Conservation (phyloP, 1,139 yeast genomes). For the Blastobotrys persicus region DNA sequence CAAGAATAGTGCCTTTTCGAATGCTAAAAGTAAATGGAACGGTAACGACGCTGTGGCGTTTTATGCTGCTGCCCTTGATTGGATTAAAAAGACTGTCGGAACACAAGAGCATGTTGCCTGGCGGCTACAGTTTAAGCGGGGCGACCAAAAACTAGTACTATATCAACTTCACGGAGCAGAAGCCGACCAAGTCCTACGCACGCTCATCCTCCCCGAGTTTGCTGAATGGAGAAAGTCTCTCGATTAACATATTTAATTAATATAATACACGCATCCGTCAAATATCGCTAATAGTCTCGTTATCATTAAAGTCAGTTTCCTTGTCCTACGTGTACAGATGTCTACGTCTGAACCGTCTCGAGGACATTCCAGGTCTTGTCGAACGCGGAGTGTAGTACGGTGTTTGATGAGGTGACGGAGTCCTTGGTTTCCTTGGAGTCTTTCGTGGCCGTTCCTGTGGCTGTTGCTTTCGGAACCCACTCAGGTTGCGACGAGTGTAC, state of each 20-base stretch:
- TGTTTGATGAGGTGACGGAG: conserved; percentile 14
- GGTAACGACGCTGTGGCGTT: conserved; percentile 79
- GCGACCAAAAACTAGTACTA: conserved; percentile 43
- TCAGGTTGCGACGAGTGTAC: conserved; percentile 13
- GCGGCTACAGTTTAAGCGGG: conserved; percentile 44
- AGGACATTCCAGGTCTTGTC: background rate
- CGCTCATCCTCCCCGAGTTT: conserved; percentile 54
- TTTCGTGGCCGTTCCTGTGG: background rate
- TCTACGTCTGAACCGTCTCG: conserved; percentile 1
- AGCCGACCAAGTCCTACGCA: conserved; percentile 35
- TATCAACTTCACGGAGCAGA: conserved; percentile 38
- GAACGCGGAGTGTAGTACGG: conserved; percentile 9
- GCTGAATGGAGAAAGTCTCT: conserved; percentile 56
- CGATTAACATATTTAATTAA: conserved; percentile 2
- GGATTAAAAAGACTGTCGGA: conserved; percentile 62
- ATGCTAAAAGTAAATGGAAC: conserved; percentile 45
- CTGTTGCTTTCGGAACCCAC: background rate
- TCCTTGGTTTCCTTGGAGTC: conserved; percentile 4
- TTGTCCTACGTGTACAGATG: too few species aligned
- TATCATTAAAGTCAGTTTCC: too few species aligned
- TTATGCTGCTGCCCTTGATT: conserved; percentile 80
- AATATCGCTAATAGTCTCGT: too few species aligned
- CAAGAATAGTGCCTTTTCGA: conserved; percentile 36
- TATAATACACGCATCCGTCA: conserved; percentile 8
- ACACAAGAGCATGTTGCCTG: conserved; percentile 49